Percentiles rank a stretch among this genome's conserved stretches.
Evolutionary conservation across 2,329 filamentous ascomycete species (phyloP).

Genomic region (Xenoacremonium recifei): DNA sequence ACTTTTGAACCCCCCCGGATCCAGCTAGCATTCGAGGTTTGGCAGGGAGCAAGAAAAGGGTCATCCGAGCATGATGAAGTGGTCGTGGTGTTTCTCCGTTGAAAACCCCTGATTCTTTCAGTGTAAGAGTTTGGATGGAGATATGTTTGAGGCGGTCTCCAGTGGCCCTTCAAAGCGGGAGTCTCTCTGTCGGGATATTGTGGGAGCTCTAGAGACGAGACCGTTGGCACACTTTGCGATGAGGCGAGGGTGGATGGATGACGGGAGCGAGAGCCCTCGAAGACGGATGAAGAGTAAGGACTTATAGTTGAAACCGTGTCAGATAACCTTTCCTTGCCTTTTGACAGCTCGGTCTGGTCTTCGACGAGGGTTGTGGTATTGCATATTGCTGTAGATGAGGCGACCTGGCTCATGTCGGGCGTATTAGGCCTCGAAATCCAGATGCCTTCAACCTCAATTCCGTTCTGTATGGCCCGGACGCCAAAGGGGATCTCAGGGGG

Average conservation of each 20-base stretch:
- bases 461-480: conserved; percentile 78
- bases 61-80: too few relatives aligned
- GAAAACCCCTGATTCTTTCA: too few relatives aligned
- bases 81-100: too few relatives aligned
- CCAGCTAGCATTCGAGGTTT: too few relatives aligned
- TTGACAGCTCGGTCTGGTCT: conserved; percentile 9
- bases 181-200: too few relatives aligned
- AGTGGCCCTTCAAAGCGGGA: too few relatives aligned
- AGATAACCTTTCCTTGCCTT: conserved; percentile 20
- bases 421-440: conserved; percentile 62
- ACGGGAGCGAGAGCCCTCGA: neutral
- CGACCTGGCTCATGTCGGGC: conserved; percentile 26
- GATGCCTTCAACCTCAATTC: conserved; percentile 81
- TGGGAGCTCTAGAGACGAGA: too few relatives aligned
- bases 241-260: neutral
- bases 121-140: too few relatives aligned
- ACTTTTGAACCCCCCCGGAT: too few relatives aligned
- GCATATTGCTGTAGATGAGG: conserved; percentile 23
- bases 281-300: conserved; percentile 1
- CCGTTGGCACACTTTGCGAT: conserved; percentile 8
- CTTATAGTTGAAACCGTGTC: conserved; percentile 6
- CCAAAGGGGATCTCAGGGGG: conserved; percentile 76
- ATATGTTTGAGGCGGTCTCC: too few relatives aligned
- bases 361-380: conserved; percentile 20
- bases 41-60: too few relatives aligned